phyloP scores from a whole-genome alignment of 108 stramenopile genomes.

The Skeletonema costatum region DNA sequence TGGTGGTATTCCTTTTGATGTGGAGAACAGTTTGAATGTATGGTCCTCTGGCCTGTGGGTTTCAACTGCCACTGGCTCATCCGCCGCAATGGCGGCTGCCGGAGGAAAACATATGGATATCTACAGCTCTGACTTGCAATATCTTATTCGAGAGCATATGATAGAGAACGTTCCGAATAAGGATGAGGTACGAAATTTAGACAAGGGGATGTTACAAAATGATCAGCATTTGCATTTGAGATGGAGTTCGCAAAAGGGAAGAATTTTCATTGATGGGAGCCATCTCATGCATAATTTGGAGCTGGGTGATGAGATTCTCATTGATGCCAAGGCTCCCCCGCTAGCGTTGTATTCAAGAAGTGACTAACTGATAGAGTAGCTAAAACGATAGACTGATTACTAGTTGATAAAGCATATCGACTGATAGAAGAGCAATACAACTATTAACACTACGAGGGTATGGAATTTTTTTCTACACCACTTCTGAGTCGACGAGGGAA shows the following conservation, averaged over 20 bases:
- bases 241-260: conserved; percentile 94
- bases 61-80: conserved; percentile 85
- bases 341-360: conserved; percentile 65
- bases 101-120: conserved; percentile 85
- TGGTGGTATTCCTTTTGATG: conserved; percentile 70
- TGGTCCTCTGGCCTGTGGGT: conserved; percentile 91
- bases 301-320: conserved; percentile 92
- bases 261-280: conserved; percentile 86
- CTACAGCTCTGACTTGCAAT: conserved; percentile 78
- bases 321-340: conserved; percentile 86
- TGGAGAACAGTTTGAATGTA: conserved; percentile 82
- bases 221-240: conserved; percentile 86
- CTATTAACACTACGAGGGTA: not conserved
- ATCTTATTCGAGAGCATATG: conserved; percentile 93
- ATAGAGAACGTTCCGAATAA: conserved; percentile 68
- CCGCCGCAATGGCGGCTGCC: conserved; percentile 93
- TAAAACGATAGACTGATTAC: not conserved
- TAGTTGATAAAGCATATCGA: not conserved
- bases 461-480: not conserved
- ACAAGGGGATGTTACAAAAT: conserved; percentile 78
- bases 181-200: conserved; percentile 54
- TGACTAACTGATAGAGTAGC: conserved; percentile 12
- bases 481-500: not conserved
- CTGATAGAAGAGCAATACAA: not conserved
- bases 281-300: conserved; percentile 91